These are phyloP conservation scores for Coniosporium tulheliwenetii DNA, from an alignment of 2,329 filamentous ascomycete genomes.

Conservation along the genomic window DNA sequence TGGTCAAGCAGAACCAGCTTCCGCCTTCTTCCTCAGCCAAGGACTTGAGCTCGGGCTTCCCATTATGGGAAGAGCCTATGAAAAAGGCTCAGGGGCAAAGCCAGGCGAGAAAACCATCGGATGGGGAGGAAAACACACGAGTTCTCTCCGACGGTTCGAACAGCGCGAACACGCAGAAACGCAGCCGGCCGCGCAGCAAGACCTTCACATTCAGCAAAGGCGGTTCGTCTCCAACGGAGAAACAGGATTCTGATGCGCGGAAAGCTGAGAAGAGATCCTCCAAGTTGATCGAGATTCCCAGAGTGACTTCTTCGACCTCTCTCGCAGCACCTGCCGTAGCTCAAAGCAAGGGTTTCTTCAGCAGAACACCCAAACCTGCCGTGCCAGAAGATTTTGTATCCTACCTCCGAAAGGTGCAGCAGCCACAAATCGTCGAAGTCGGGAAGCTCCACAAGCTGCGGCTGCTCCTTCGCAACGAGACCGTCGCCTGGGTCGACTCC, in stretches of 20 bases:
- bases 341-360: conserved; percentile 42
- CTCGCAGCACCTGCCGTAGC: conserved; percentile 39
- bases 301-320: conserved; percentile 43
- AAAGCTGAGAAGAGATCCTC: conserved; percentile 39
- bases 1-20: conserved; percentile 77
- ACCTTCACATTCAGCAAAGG: conserved; percentile 67
- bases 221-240: conserved; percentile 52
- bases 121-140: conserved; percentile 7
- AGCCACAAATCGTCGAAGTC: conserved; percentile 77
- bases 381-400: conserved; percentile 71
- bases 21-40: conserved; percentile 32
- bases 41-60: conserved; percentile 9
- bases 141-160: conserved; percentile 9
- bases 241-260: conserved; percentile 46
- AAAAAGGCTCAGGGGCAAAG: background rate
- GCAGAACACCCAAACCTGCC: conserved; percentile 58
- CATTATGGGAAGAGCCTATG: background rate
- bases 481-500: conserved; percentile 83
- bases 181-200: conserved; percentile 44
- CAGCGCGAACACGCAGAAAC: conserved; percentile 18
- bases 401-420: conserved; percentile 66
- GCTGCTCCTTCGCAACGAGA: conserved; percentile 81
- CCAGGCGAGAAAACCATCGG: background rate
- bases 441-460: conserved; percentile 88
- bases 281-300: conserved; percentile 48